phyloP scores from a whole-genome alignment of 2,329 filamentous ascomycete species.

The Trematosphaeria pertusa region DNA sequence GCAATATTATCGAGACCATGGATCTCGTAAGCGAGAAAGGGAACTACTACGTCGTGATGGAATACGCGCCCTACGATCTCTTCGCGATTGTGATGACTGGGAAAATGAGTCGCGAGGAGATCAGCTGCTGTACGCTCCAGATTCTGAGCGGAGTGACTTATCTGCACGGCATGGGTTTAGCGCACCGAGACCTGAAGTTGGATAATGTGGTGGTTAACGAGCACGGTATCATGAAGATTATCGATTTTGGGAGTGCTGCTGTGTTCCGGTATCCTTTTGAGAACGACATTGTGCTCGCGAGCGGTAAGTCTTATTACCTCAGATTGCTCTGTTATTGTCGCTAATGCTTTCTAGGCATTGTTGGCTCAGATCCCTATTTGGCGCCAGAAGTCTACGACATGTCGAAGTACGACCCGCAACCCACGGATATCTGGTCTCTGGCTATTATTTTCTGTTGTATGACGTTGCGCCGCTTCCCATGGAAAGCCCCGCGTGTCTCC shows the following conservation, averaged over 20 bases:
- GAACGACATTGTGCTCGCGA: conserved; percentile 80
- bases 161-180: conserved; percentile 91
- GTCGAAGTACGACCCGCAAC: conserved; percentile 90
- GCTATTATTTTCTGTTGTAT: conserved; percentile 99
- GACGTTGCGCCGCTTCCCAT: conserved; percentile 92
- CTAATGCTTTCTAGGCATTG: conserved; percentile 64
- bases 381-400: conserved; percentile 96
- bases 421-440: conserved; percentile 96
- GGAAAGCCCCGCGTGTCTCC: conserved; percentile 90
- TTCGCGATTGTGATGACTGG: conserved; percentile 99
- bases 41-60: conserved; percentile 99
- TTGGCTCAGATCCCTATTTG: conserved; percentile 92
- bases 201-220: conserved; percentile 98
- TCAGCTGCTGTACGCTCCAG: conserved; percentile 90
- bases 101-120: conserved; percentile 91
- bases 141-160: conserved; percentile 95
- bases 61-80: conserved; percentile 93
- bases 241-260: conserved; percentile 96
- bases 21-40: conserved; percentile 95
- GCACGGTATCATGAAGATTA: conserved; percentile 98
- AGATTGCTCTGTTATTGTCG: neutral
- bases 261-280: conserved; percentile 99
- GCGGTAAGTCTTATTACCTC: conserved; percentile 64
- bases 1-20: conserved; percentile 97
- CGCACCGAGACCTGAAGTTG: conserved; percentile 92